Percentiles rank a stretch among this genome's conserved stretches.
These are phyloP conservation scores for Takashimella tepidaria DNA, from an alignment of 1,284 basidiomycete genomes.

Conservation along the genomic window DNA sequence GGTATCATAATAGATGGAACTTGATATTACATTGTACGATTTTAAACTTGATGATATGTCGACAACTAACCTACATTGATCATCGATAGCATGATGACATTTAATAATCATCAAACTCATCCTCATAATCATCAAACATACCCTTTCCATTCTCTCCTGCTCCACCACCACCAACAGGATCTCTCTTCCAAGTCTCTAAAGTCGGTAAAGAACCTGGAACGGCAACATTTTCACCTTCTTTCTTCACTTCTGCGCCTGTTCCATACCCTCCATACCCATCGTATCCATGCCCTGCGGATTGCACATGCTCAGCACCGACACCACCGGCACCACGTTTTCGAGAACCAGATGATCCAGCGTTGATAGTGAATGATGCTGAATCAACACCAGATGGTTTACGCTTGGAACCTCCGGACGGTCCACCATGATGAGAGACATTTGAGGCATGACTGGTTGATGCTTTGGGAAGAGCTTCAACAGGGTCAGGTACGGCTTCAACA, in stretches of 20 bases:
- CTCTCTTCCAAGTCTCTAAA: conserved; percentile 52
- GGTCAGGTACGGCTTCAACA: conserved; percentile 84
- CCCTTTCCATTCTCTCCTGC: conserved; percentile 41
- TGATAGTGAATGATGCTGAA: too few relatives aligned
- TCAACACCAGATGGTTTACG: background rate
- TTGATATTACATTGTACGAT: too few relatives aligned
- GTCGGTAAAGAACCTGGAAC: conserved; percentile 20
- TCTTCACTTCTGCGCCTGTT: conserved; percentile 11
- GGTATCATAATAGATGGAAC: too few relatives aligned
- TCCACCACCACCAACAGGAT: conserved; percentile 50
- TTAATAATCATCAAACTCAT: conserved; percentile 40
- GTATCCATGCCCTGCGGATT: background rate
- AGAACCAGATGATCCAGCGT: too few relatives aligned
- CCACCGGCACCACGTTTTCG: too few relatives aligned
- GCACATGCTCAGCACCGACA: background rate
- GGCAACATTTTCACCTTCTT: conserved; percentile 10
- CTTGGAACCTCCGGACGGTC: background rate
- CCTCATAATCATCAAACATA: conserved; percentile 44
- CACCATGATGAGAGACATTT: too few relatives aligned
- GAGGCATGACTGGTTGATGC: background rate
- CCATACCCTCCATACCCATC: background rate
- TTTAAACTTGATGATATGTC: too few relatives aligned
- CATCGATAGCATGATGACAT: too few relatives aligned
- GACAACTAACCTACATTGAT: too few relatives aligned
- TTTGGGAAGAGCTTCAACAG: conserved; percentile 49